Percentiles rank a stretch among this genome's conserved stretches.
Conservation (phyloP, 148 eudicot species). For the Silene uniflora region DNA sequence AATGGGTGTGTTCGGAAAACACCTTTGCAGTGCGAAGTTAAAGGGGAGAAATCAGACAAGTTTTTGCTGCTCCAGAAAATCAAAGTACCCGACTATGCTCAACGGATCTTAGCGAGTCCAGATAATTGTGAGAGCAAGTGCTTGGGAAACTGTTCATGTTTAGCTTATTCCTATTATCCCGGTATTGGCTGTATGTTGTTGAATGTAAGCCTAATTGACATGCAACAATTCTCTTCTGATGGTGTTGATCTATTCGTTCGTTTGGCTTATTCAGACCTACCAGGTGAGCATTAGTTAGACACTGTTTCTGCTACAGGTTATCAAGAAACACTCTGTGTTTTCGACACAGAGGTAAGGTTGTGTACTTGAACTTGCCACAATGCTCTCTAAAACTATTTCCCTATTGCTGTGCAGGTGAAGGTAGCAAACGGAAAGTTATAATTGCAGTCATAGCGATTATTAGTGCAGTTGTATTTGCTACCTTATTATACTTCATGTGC, state of each 20-base stretch:
- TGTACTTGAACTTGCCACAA: too few relatives aligned
- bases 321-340: too few relatives aligned
- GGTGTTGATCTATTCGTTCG: constrained; percentile 42
- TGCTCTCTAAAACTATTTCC: too few relatives aligned
- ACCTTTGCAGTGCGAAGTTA: constrained; percentile 25
- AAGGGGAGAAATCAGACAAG: constrained; percentile 29
- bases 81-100: constrained; percentile 37
- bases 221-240: constrained; percentile 24
- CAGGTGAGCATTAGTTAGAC: too few relatives aligned
- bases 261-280: constrained; percentile 32
- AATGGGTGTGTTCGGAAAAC: constrained; percentile 46
- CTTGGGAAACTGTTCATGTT: constrained; percentile 34
- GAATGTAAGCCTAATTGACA: constrained; percentile 35
- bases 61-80: constrained; percentile 29
- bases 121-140: constrained; percentile 35
- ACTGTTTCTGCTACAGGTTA: too few relatives aligned
- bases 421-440: constrained; percentile 10
- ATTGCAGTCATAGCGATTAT: constrained; percentile 19
- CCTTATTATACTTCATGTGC: constrained; percentile 20
- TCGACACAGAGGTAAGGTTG: too few relatives aligned
- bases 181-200: constrained; percentile 46
- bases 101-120: not conserved
- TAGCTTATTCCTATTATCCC: constrained; percentile 32
- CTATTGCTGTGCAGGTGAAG: constrained; percentile 18
- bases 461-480: constrained; percentile 11